Evolutionary conservation across 1,139 yeast species (phyloP), one percentile per base, ranked within the genome.

Genomic region (Geotrichum carabidarum): DNA sequence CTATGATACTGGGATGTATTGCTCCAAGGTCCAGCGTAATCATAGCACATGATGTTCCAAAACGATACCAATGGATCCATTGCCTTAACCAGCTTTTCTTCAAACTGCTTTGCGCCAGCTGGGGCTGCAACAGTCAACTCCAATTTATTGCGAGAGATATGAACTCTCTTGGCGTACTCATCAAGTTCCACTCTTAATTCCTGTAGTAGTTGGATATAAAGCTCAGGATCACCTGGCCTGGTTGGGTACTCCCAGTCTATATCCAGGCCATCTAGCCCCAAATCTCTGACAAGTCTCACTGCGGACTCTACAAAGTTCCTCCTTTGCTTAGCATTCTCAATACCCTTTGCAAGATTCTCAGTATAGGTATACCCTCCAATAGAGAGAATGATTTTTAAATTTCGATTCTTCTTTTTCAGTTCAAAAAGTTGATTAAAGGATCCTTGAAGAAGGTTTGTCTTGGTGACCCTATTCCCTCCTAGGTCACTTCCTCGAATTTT

Each of bases 201-300:
- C 32, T 63, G 63, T 9, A 86, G 68, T 37, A 88, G 62, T 9
- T 68, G 67, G 1, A 79, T 73, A 57, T 82, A 76, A 48, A 68
- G 66, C 1, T 61, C 53, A 0, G 82, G 81, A 58, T 87, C 84
- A 0, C 66, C 62, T 2, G 63, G 61, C 44, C 69, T 74, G 17
- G 70, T 67, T 0, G 97, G 96, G 62, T 84, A 91, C 68, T 93
- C 99, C 97, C 97, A 93, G 70, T 93, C 99, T 37, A 93, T 72
- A 68, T 93, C 99, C 51, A 93, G 74, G 0, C 99, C 98, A 67
- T 93, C 98, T 63, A 93, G 82, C 0, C 87, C 85, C 64, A 81
- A 78, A 50, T 75, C 70, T 1, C 69, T 59, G 64, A 88, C 73
- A 35, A 79, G 69, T 0, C 70, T 69, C 1, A 79, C 74, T 0